phyloP scores from a whole-genome alignment of 2,329 filamentous ascomycete genomes.

The Trichoderma gracile region DNA sequence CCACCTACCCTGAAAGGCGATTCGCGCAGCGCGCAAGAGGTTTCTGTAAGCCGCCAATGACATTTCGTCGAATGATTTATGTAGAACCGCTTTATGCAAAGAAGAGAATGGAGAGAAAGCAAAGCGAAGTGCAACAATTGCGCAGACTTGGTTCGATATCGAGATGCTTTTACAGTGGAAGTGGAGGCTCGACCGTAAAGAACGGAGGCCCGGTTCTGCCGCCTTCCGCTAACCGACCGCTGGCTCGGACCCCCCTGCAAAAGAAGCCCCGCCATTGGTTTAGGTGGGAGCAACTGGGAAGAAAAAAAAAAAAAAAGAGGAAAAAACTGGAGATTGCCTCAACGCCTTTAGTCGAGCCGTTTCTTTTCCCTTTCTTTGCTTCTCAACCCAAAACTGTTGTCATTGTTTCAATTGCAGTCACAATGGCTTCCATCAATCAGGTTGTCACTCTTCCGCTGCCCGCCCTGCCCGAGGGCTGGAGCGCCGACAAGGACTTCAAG shows the following conservation, averaged over 20 bases:
- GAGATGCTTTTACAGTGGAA: too few species aligned
- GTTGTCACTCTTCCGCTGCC: constrained; percentile 69
- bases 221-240: constrained; percentile 27
- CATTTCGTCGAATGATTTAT: constrained; percentile 43
- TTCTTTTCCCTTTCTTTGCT: not conserved
- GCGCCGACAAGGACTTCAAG: constrained; percentile 90
- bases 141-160: not conserved
- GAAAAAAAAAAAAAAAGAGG: constrained; percentile 29
- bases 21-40: constrained; percentile 74
- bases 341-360: not conserved
- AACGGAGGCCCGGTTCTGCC: constrained; percentile 33
- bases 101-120: too few species aligned
- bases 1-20: constrained; percentile 76
- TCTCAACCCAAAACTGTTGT: not conserved
- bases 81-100: not conserved
- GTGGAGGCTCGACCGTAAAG: not conserved
- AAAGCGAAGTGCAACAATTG: not conserved
- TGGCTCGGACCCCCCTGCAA: not conserved
- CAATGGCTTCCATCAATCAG: constrained; percentile 65
- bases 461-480: constrained; percentile 76
- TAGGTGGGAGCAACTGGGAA: constrained; percentile 8
- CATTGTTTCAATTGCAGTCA: constrained; percentile 10
- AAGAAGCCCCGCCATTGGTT: constrained; percentile 23
- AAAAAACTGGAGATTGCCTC: constrained; percentile 16
- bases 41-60: constrained; percentile 77